Percentiles rank a stretch among this genome's conserved stretches.
These are phyloP conservation scores for Sonneratia alba DNA, from an alignment of 345 rosid genomes.

Conservation along the genomic window DNA sequence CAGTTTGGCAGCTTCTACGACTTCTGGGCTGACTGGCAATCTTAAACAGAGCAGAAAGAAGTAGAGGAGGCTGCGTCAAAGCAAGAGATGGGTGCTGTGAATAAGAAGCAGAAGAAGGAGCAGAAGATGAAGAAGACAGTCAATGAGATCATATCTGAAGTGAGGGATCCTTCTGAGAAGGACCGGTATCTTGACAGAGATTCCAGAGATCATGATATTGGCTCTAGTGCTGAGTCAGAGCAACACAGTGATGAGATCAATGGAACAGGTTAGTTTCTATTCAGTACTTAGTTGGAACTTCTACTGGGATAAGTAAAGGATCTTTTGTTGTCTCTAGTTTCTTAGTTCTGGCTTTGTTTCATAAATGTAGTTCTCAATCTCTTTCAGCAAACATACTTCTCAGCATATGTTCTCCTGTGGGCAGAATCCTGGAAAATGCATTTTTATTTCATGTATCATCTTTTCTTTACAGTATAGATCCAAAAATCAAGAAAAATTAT, in stretches of 20 bases:
- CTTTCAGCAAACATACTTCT: neutral
- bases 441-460: neutral
- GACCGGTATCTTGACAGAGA: conserved; percentile 46
- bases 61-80: conserved; percentile 21
- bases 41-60: conserved; percentile 52
- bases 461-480: neutral
- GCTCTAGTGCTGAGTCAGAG: conserved; percentile 45
- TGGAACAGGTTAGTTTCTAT: conserved; percentile 29
- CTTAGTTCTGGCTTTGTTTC: neutral
- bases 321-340: neutral
- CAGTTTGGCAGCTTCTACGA: neutral
- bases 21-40: neutral
- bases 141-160: conserved; percentile 32
- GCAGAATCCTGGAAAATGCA: neutral
- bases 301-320: neutral
- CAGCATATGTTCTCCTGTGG: neutral
- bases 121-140: conserved; percentile 31
- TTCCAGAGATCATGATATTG: conserved; percentile 6
- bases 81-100: conserved; percentile 8
- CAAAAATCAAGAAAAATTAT: neutral
- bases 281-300: neutral
- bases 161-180: conserved; percentile 19
- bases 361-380: neutral
- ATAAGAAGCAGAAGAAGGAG: conserved; percentile 19
- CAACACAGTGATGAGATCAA: conserved; percentile 22